Conservation (phyloP, 1,284 basidiomycete genomes). For the Naganishia sp. region DNA sequence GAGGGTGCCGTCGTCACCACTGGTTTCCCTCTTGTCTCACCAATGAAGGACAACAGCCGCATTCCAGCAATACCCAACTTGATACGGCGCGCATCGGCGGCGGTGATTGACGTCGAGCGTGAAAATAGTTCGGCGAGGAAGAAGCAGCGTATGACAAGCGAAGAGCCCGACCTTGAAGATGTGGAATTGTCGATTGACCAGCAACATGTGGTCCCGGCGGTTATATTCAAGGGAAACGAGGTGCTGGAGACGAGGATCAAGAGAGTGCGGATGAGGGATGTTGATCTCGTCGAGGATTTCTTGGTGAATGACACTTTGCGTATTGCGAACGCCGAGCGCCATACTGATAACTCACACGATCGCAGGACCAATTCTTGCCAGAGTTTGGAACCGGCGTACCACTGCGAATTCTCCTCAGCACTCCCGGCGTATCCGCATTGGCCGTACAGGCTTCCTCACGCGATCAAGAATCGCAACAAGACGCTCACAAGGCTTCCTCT, state of each 20-base stretch:
- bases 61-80: neutral
- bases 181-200: neutral
- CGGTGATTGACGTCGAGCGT: neutral
- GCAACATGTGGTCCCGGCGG: neutral
- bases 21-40: neutral
- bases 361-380: conserved; percentile 25
- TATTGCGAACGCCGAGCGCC: neutral
- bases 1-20: neutral
- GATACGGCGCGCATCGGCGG: neutral
- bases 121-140: neutral
- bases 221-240: no score
- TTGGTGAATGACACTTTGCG: conserved; percentile 7
- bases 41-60: neutral
- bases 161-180: neutral
- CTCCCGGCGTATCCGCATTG: conserved; percentile 17
- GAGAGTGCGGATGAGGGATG: conserved; percentile 22
- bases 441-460: conserved; percentile 3
- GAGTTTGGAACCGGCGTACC: conserved; percentile 30
- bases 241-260: neutral
- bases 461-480: neutral
- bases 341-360: neutral
- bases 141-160: conserved; percentile 4
- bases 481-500: neutral
- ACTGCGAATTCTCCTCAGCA: conserved; percentile 16
- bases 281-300: conserved; percentile 20